These are phyloP conservation scores for Paecilomyces niveus DNA, from an alignment of 2,329 filamentous ascomycete genomes.

Conservation along the genomic window DNA sequence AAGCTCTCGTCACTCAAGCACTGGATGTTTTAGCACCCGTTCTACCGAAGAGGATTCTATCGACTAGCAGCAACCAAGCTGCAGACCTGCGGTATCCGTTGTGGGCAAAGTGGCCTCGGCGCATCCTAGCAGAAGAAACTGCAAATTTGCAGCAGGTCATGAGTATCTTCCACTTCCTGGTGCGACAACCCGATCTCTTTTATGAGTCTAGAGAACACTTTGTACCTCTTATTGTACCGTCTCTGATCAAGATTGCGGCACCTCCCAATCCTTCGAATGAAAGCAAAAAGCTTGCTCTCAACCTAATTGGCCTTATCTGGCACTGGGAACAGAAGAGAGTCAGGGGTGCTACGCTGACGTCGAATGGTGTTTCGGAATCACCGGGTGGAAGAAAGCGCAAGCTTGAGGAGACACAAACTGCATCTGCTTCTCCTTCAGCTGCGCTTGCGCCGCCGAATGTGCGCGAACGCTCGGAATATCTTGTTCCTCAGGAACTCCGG, in stretches of 20 bases:
- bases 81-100: conserved; percentile 67
- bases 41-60: conserved; percentile 69
- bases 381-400: conserved; percentile 70
- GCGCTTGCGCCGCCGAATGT: conserved; percentile 37
- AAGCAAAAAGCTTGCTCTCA: conserved; percentile 82
- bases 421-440: conserved; percentile 49
- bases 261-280: conserved; percentile 76
- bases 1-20: conserved; percentile 85
- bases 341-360: conserved; percentile 45
- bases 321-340: conserved; percentile 84
- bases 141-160: conserved; percentile 94
- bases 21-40: conserved; percentile 93
- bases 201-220: conserved; percentile 93
- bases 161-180: conserved; percentile 94
- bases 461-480: conserved; percentile 56
- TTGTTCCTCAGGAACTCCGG: conserved; percentile 60
- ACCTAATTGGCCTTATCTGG: conserved; percentile 85
- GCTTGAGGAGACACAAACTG: conserved; percentile 56
- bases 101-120: conserved; percentile 85
- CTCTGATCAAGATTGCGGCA: conserved; percentile 79
- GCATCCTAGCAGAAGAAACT: conserved; percentile 87
- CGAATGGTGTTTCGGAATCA: conserved; percentile 53
- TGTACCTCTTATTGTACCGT: conserved; percentile 77
- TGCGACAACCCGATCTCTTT: conserved; percentile 85
- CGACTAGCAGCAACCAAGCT: conserved; percentile 43